phyloP scores from a whole-genome alignment of 768 basidiomycete species.

The Mycena galericulata region DNA sequence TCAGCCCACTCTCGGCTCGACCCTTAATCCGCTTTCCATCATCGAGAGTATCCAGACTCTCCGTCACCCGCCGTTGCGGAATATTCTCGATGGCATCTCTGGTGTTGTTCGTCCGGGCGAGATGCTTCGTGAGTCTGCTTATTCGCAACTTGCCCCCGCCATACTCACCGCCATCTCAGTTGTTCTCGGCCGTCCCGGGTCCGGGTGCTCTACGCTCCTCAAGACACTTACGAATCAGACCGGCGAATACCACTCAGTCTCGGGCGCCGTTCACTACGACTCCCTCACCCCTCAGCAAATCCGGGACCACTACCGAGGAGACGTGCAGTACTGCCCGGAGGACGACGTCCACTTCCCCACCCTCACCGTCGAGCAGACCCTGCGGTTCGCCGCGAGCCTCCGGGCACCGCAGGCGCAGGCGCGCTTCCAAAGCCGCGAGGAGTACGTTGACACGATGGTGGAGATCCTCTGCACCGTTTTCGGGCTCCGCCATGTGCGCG shows the following conservation, averaged over 20 bases:
- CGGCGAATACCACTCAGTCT: slow-evolving; percentile 71
- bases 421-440: slow-evolving; percentile 45
- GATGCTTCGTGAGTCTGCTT: slow-evolving; percentile 73
- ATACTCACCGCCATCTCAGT: slow-evolving; percentile 53
- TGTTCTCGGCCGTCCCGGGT: slow-evolving; percentile 87
- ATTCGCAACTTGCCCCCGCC: neutral
- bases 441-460: slow-evolving; percentile 49
- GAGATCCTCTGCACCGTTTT: slow-evolving; percentile 67
- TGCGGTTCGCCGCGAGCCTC: slow-evolving; percentile 64
- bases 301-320: slow-evolving; percentile 58
- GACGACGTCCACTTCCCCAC: slow-evolving; percentile 64
- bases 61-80: slow-evolving; percentile 72
- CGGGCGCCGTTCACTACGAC: slow-evolving; percentile 82
- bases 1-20: slow-evolving; percentile 65
- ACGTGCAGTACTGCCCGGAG: slow-evolving; percentile 56
- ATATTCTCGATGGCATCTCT: slow-evolving; percentile 72
- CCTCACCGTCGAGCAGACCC: slow-evolving; percentile 59
- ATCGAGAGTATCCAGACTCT: slow-evolving; percentile 55
- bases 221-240: slow-evolving; percentile 85
- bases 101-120: slow-evolving; percentile 77
- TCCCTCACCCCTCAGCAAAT: slow-evolving; percentile 77
- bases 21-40: slow-evolving; percentile 59
- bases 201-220: slow-evolving; percentile 88
- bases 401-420: slow-evolving; percentile 55
- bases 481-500: slow-evolving; percentile 67